Evolutionary conservation across 805 yeast genomes (phyloP).

Genomic region (Metschnikowia arizonensis): DNA sequence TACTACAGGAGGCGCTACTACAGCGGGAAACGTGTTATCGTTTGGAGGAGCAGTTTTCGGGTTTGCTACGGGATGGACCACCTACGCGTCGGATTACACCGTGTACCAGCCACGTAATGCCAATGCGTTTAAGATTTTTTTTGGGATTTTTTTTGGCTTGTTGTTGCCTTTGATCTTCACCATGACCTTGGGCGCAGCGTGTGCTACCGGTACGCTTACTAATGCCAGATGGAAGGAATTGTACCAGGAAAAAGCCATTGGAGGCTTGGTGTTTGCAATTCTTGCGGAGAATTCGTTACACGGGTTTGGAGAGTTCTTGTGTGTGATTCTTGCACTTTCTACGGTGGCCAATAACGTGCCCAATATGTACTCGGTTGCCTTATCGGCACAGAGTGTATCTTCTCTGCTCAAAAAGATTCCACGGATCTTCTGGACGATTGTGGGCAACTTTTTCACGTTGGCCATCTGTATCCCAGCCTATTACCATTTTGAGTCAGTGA

Average conservation of each 20-base stretch:
- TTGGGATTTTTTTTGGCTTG: slow-evolving; percentile 61
- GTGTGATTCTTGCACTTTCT: slow-evolving; percentile 78
- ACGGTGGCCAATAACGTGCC: slow-evolving; percentile 91
- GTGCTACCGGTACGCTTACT: slow-evolving; percentile 61
- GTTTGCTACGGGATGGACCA: slow-evolving; percentile 92
- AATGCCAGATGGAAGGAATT: slow-evolving; percentile 41
- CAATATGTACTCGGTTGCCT: slow-evolving; percentile 86
- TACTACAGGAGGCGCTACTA: slow-evolving; percentile 49
- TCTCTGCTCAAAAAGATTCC: slow-evolving; percentile 71
- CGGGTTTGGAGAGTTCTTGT: slow-evolving; percentile 86
- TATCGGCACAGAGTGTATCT: slow-evolving; percentile 84
- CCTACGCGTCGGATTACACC: slow-evolving; percentile 89
- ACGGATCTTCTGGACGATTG: slow-evolving; percentile 75
- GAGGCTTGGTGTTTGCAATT: slow-evolving; percentile 80
- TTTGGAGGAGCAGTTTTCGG: slow-evolving; percentile 84
- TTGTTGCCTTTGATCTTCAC: slow-evolving; percentile 66
- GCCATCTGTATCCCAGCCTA: slow-evolving; percentile 89
- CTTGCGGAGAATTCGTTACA: slow-evolving; percentile 76
- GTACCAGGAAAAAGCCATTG: slow-evolving; percentile 55
- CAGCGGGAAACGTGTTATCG: slow-evolving; percentile 73
- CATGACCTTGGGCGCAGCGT: slow-evolving; percentile 82
- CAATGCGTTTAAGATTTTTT: slow-evolving; percentile 55
- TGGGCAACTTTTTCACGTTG: slow-evolving; percentile 70
- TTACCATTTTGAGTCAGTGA: slow-evolving; percentile 65
- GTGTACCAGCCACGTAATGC: slow-evolving; percentile 74